phyloP scores from a whole-genome alignment of 352 stramenopile genomes.

The Phytophthora aleatoria region DNA sequence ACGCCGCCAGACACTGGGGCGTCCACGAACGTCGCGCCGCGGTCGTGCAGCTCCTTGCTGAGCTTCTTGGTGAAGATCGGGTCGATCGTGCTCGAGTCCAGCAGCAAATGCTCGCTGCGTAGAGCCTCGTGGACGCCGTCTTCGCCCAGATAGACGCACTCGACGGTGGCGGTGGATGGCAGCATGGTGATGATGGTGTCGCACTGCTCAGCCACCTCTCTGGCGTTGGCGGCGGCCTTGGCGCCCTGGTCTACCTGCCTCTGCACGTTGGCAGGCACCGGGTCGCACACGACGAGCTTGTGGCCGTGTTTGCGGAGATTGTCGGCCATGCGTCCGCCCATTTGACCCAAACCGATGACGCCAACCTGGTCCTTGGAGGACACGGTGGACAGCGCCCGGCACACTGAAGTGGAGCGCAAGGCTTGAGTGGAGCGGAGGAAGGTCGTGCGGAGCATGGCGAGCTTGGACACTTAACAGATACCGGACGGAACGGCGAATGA shows the following conservation, averaged over 20 bases:
- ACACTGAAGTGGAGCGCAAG: neutral
- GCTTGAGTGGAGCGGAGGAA: slow-evolving; percentile 9
- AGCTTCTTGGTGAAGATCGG: slow-evolving; percentile 92
- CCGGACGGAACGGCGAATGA: slow-evolving; percentile 26
- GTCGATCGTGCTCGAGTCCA: slow-evolving; percentile 97
- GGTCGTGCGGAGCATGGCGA: slow-evolving; percentile 17
- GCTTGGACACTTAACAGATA: slow-evolving; percentile 5
- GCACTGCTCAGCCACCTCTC: slow-evolving; percentile 79
- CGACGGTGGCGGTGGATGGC: slow-evolving; percentile 89
- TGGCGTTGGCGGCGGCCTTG: slow-evolving; percentile 51
- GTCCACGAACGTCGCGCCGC: slow-evolving; percentile 88
- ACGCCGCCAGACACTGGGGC: slow-evolving; percentile 97
- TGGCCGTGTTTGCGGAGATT: slow-evolving; percentile 89
- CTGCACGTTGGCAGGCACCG: slow-evolving; percentile 54
- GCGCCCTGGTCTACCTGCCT: slow-evolving; percentile 58
- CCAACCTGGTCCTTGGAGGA: slow-evolving; percentile 62
- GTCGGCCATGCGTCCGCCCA: slow-evolving; percentile 93
- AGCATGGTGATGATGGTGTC: slow-evolving; percentile 96
- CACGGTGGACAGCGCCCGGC: slow-evolving; percentile 13
- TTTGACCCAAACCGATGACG: slow-evolving; percentile 94
- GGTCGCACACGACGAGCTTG: slow-evolving; percentile 83
- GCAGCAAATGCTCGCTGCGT: slow-evolving; percentile 83
- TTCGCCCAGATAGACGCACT: slow-evolving; percentile 77
- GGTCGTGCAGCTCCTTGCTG: slow-evolving; percentile 57
- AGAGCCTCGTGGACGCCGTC: slow-evolving; percentile 75